Conservation (phyloP, 139 green algal species). For the Volvox reticuliferus region DNA sequence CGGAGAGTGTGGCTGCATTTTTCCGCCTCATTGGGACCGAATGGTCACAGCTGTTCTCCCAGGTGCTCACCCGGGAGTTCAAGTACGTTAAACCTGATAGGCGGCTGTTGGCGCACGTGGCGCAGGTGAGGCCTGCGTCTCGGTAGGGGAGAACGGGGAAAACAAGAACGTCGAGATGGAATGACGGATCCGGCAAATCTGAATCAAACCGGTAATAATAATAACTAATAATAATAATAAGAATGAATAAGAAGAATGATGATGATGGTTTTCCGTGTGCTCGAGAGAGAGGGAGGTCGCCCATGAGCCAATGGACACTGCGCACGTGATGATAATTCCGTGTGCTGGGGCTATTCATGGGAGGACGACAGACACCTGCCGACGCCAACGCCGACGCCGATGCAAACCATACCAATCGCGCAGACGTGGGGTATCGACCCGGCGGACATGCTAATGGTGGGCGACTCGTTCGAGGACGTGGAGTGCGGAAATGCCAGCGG, state of each 20-base stretch:
- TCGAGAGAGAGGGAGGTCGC: too few relatives aligned
- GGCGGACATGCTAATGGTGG: conserved; percentile 79
- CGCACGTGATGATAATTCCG: too few relatives aligned
- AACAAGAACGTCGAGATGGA: too few relatives aligned
- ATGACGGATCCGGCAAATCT: too few relatives aligned
- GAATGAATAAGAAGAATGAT: too few relatives aligned
- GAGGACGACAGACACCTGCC: too few relatives aligned
- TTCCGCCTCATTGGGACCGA: conserved; percentile 75
- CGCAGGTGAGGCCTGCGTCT: conserved; percentile 57
- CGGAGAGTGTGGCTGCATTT: conserved; percentile 69
- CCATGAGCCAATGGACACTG: too few relatives aligned
- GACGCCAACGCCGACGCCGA: too few relatives aligned
- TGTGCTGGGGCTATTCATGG: too few relatives aligned
- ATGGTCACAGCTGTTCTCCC: conserved; percentile 67
- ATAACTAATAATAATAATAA: too few relatives aligned
- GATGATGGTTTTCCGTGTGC: too few relatives aligned
- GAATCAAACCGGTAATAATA: too few relatives aligned
- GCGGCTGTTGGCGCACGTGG: conserved; percentile 73
- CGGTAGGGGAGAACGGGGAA: neutral
- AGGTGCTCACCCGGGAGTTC: conserved; percentile 78
- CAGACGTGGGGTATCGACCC: conserved; percentile 67
- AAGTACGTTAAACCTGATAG: conserved; percentile 81
- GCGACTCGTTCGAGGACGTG: conserved; percentile 68
- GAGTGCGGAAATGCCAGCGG: conserved; percentile 76
- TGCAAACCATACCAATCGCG: neutral